Evolutionary conservation across 2,329 filamentous ascomycete genomes (phyloP).

Genomic region (Coniochaeta prunicola): DNA sequence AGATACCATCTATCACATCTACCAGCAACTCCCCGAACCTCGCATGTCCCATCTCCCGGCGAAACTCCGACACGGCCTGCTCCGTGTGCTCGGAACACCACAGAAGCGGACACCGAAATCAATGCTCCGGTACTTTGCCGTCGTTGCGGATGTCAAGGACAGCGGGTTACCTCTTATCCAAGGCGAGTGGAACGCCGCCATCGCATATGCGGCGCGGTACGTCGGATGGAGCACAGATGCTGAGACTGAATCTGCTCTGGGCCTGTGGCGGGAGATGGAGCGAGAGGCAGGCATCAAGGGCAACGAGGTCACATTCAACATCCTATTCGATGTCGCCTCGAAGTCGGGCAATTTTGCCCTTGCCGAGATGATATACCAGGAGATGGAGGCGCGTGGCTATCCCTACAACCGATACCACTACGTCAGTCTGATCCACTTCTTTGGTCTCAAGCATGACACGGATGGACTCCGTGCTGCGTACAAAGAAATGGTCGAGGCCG

Average conservation of each 20-base stretch:
- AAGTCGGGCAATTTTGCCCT: slow-evolving; percentile 79
- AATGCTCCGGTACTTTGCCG: slow-evolving; percentile 76
- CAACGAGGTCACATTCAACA: slow-evolving; percentile 82
- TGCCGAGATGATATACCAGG: slow-evolving; percentile 75
- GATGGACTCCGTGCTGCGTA: slow-evolving; percentile 72
- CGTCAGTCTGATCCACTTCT: slow-evolving; percentile 75
- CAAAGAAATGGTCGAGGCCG: slow-evolving; percentile 71
- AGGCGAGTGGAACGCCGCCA: slow-evolving; percentile 76
- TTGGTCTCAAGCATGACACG: slow-evolving; percentile 68
- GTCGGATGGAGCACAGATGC: slow-evolving; percentile 48
- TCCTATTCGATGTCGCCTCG: slow-evolving; percentile 81
- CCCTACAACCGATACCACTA: slow-evolving; percentile 72
- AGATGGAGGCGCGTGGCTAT: slow-evolving; percentile 67
- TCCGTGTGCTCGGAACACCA: slow-evolving; percentile 61
- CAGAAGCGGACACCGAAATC: slow-evolving; percentile 47
- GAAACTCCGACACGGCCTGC: slow-evolving; percentile 51
- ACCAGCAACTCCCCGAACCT: slow-evolving; percentile 42
- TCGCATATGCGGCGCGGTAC: slow-evolving; percentile 71
- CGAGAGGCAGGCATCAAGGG: slow-evolving; percentile 54
- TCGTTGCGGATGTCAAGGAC: slow-evolving; percentile 76
- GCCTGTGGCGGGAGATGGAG: slow-evolving; percentile 89
- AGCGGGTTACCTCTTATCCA: slow-evolving; percentile 61
- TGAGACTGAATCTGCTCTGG: slow-evolving; percentile 62
- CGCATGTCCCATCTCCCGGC: slow-evolving; percentile 43
- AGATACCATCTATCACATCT: slow-evolving; percentile 40